Evolutionary conservation across 176 grass and related monocot genomes (phyloP).

Genomic region (Neostapfia colusana): DNA sequence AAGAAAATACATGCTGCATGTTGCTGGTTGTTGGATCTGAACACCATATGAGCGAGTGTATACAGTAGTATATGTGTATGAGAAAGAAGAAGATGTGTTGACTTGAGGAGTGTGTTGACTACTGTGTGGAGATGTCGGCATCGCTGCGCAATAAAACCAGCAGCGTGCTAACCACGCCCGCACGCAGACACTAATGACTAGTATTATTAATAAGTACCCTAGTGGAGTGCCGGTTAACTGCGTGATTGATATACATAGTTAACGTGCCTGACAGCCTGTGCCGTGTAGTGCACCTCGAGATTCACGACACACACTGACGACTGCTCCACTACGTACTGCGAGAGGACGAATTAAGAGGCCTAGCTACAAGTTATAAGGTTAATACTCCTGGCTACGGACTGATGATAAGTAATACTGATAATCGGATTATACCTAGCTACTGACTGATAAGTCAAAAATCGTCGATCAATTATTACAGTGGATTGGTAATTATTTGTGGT

Average conservation of each 20-base stretch:
- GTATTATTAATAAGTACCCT: not conserved
- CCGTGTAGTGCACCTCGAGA: not conserved
- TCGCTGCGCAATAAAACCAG: not conserved
- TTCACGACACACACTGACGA: too few relatives aligned
- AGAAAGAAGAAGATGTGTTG: not conserved
- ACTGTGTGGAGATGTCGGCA: constrained; percentile 15
- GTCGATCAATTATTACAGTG: too few relatives aligned
- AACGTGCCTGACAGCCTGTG: not conserved
- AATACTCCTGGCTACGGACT: not conserved
- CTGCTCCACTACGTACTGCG: too few relatives aligned
- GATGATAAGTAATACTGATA: too few relatives aligned
- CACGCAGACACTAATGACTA: not conserved
- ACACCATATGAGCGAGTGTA: not conserved
- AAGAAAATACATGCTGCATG: not conserved
- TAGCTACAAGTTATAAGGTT: too few relatives aligned
- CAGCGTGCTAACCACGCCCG: not conserved
- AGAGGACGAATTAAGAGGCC: too few relatives aligned
- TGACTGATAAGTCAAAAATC: too few relatives aligned
- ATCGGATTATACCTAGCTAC: too few relatives aligned
- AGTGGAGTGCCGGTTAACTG: not conserved
- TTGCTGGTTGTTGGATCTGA: not conserved
- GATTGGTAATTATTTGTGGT: not conserved
- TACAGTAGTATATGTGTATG: not conserved
- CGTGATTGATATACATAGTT: not conserved
- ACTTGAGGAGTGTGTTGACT: constrained; percentile 11